A percentile compares a stretch with the other conserved stretches of the same genome.
Conservation (phyloP, 2,329 filamentous ascomycete species). For the Cercospora sp. region DNA sequence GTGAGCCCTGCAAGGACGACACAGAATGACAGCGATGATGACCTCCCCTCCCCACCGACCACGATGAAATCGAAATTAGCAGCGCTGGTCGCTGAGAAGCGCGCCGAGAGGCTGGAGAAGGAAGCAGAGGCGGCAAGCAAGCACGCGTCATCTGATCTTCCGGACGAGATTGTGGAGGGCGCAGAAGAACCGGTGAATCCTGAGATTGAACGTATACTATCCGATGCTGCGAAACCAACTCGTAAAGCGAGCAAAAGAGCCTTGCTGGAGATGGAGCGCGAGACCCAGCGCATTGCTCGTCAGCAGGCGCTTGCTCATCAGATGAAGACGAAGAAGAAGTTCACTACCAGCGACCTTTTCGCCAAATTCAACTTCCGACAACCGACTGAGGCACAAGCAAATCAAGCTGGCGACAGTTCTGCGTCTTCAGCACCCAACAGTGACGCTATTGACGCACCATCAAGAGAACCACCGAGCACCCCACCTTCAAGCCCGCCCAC, state of each 20-base stretch:
- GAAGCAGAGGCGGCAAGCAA: slow-evolving; percentile 26
- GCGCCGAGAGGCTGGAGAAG: slow-evolving; percentile 33
- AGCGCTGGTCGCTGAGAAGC: slow-evolving; percentile 37
- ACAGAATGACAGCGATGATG: slow-evolving; percentile 27
- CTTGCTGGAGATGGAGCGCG: slow-evolving; percentile 88
- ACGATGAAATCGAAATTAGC: slow-evolving; percentile 34
- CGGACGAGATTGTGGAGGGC: slow-evolving; percentile 31
- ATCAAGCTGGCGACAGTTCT: slow-evolving; percentile 21
- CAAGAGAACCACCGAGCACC: slow-evolving; percentile 36
- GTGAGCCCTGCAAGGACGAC: slow-evolving; percentile 36
- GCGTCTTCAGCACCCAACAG: slow-evolving; percentile 37
- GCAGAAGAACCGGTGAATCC: slow-evolving; percentile 28
- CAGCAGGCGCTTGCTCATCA: slow-evolving; percentile 91
- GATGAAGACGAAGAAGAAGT: slow-evolving; percentile 83
- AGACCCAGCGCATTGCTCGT: slow-evolving; percentile 86
- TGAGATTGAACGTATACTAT: slow-evolving; percentile 37
- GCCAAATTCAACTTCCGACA: slow-evolving; percentile 70
- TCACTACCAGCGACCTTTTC: slow-evolving; percentile 79
- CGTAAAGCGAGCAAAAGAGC: slow-evolving; percentile 94
- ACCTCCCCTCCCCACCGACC: slow-evolving; percentile 29
- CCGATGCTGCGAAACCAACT: slow-evolving; percentile 59
- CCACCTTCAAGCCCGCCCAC: slow-evolving; percentile 51
- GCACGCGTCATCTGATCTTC: slow-evolving; percentile 32
- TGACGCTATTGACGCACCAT: slow-evolving; percentile 29
- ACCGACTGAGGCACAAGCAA: background rate